Evolutionary conservation across 2,329 filamentous ascomycete species (phyloP).

Genomic region (Blastomyces emzantsi): DNA sequence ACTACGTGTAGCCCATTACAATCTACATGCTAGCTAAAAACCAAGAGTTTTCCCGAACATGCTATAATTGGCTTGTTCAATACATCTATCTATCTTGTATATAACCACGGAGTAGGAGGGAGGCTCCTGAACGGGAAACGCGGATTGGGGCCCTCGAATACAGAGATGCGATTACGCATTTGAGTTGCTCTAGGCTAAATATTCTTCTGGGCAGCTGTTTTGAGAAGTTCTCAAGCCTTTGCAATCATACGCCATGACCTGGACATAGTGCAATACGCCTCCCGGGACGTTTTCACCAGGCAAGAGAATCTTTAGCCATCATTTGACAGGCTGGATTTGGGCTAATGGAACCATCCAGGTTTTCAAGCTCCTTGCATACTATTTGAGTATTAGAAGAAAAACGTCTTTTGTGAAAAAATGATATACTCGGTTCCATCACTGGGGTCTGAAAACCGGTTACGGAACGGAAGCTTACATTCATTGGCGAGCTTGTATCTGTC

Average conservation of each 20-base stretch:
- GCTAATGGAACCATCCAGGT: neutral
- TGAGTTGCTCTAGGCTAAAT: neutral
- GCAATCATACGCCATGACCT: neutral
- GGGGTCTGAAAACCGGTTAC: neutral
- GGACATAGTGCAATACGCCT: neutral
- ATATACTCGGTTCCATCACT: neutral
- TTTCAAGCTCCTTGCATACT: constrained; percentile 22
- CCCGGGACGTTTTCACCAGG: constrained; percentile 1
- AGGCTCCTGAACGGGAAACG: too few species aligned
- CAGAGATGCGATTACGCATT: neutral
- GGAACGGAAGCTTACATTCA: constrained; percentile 1
- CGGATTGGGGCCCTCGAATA: neutral
- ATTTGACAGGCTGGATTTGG: neutral
- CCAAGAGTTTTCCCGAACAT: neutral
- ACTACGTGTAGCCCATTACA: too few species aligned
- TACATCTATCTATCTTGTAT: too few species aligned
- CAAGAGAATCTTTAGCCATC: neutral
- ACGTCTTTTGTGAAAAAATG: neutral
- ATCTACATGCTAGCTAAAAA: neutral
- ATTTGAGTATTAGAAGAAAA: neutral
- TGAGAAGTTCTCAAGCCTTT: neutral
- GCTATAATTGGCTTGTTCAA: neutral
- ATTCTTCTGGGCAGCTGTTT: neutral
- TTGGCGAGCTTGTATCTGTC: constrained; percentile 8
- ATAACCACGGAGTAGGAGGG: too few species aligned